Evolutionary conservation across 2,329 filamentous ascomycete species (phyloP), one percentile per base, ranked within the genome.

Genomic region (Alternaria tenuissima): DNA sequence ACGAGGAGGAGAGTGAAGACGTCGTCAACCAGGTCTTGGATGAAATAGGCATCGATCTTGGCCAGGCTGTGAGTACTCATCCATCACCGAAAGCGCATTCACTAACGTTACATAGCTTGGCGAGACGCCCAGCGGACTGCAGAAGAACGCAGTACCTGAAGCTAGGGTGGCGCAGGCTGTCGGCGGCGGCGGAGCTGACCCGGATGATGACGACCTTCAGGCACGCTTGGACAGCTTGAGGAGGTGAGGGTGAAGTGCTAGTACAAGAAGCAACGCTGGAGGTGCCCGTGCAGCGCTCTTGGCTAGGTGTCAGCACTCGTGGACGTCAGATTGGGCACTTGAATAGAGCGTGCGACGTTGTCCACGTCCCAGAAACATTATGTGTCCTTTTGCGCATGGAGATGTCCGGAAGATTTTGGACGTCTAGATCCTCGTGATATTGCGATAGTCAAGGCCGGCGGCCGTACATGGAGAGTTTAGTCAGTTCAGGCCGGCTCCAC

Each of bases 1-100:
- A 96, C 62, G 95, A 99, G 75, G 95, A 97, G 71, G 95, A 98
- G 78, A 92, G 94, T 34, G 95, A 99, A 70, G 95, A 99, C 77
- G 92, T 98, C 12, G 93, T 99, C 34, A 96, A 97, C 72, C 93
- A 97, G 80, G 92, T 99, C 5, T 80, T 99, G 72, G 95, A 98
- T 76, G 95, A 98, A 81, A 97, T 99, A 77, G 95, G 95, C 54
- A 89, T 99, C 30, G 94, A 99, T 75, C 85, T 98, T 59, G 93
- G 91, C 70, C 91, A 95, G 81, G 86, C 92, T 69, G 94, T 98
- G 85, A 81, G 92, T 65, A 41, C 48, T 22, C 36, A 24, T 1
- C 34, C 4, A 12, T 46, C 47, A 56, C 47, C 49, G 46, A 34
- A 9, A 36, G 56, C 18, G n/a, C 12, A 44, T 12, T n/a, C 56